Conservation (phyloP, 805 yeast species). For the Tetrapisispora pingtungensis region DNA sequence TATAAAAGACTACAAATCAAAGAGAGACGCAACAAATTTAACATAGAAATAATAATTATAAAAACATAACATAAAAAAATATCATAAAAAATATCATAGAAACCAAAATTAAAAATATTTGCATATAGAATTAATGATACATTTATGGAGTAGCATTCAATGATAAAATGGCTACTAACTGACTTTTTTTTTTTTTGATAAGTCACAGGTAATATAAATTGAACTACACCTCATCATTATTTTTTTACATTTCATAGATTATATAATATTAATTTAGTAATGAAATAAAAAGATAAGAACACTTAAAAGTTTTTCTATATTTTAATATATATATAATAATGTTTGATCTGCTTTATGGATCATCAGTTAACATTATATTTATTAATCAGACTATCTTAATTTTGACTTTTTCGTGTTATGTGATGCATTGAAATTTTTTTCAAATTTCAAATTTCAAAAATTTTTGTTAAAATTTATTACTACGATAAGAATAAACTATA, state of each 20-base stretch:
- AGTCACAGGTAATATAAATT: neutral
- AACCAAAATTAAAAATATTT: too few species aligned
- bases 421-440: neutral
- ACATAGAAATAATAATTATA: neutral
- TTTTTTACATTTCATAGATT: neutral
- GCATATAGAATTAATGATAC: too few species aligned
- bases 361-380: neutral
- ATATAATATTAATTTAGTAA: too few species aligned
- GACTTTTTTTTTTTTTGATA: too few species aligned
- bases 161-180: too few species aligned
- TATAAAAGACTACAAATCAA: constrained; percentile 82
- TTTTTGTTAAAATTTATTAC: neutral
- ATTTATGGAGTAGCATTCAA: too few species aligned
- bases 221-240: neutral
- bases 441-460: neutral
- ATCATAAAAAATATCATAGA: too few species aligned
- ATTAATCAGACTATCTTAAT: neutral
- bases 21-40: constrained; percentile 37
- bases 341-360: too few species aligned
- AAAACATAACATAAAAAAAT: too few species aligned
- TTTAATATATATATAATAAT: too few species aligned
- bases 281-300: too few species aligned
- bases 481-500: neutral
- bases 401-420: neutral
- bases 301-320: too few species aligned